Conservation (phyloP, 495 filamentous ascomycete genomes). For the Paragyromitra xinjiangensis region DNA sequence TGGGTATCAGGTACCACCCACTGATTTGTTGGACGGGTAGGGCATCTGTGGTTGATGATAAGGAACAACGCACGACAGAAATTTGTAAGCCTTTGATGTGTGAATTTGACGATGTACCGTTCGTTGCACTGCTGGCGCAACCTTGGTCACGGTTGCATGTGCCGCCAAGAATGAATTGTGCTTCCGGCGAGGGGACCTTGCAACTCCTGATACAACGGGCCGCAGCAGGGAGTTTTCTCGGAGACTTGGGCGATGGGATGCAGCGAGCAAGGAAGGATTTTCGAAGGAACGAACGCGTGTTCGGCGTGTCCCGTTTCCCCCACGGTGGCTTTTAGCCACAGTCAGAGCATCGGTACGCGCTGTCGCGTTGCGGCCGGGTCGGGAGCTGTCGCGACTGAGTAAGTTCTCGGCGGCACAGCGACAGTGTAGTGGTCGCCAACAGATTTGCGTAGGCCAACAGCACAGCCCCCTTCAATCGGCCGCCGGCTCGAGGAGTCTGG, state of each 20-base stretch:
- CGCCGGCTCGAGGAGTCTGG: not conserved
- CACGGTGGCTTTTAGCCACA: slow-evolving; percentile 23
- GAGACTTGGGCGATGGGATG: slow-evolving; percentile 20
- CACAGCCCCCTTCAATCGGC: slow-evolving; percentile 12
- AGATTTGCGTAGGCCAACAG: slow-evolving; percentile 9
- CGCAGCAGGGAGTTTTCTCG: slow-evolving; percentile 31
- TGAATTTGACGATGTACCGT: not conserved
- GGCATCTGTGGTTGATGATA: not conserved
- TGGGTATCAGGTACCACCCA: not conserved
- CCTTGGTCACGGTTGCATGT: slow-evolving; percentile 3
- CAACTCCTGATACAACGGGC: slow-evolving; percentile 40
- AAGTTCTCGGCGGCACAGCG: slow-evolving; percentile 9
- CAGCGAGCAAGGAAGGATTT: slow-evolving; percentile 33
- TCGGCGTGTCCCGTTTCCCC: slow-evolving; percentile 12
- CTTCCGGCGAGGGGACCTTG: slow-evolving; percentile 26
- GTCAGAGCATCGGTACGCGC: slow-evolving; percentile 26
- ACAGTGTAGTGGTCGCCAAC: slow-evolving; percentile 9
- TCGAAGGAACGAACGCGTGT: slow-evolving; percentile 41
- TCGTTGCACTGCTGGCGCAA: slow-evolving; percentile 6
- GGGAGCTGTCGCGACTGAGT: slow-evolving; percentile 12
- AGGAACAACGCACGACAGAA: slow-evolving; percentile 2
- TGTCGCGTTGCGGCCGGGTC: slow-evolving; percentile 1
- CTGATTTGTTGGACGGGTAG: not conserved
- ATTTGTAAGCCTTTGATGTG: slow-evolving; percentile 9
- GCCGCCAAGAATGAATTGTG: slow-evolving; percentile 18